phyloP scores from a whole-genome alignment of 129 eudicot species.

The Chrysanthemum makinoi region DNA sequence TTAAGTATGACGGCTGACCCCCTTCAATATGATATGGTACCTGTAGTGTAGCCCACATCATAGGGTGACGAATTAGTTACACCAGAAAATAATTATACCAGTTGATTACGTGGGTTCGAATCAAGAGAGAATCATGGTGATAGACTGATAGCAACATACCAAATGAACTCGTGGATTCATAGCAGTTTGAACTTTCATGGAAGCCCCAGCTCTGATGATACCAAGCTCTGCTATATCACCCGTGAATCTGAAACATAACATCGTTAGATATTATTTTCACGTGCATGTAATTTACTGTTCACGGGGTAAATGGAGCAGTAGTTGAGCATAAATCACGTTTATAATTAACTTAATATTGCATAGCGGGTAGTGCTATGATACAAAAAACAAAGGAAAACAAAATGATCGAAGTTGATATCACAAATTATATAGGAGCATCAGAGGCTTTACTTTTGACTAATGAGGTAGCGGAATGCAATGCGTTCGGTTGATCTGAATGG shows the following conservation, averaged over 20 bases:
- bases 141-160: slow-evolving; percentile 47
- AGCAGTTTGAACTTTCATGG: slow-evolving; percentile 71
- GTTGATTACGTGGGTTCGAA: neutral
- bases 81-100: slow-evolving; percentile 13
- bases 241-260: slow-evolving; percentile 58
- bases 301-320: neutral
- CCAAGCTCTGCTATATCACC: slow-evolving; percentile 90
- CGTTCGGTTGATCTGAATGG: slow-evolving; percentile 92
- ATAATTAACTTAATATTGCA: slow-evolving; percentile 17
- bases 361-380: neutral
- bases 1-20: slow-evolving; percentile 84
- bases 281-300: slow-evolving; percentile 3
- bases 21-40: slow-evolving; percentile 95
- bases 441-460: slow-evolving; percentile 83
- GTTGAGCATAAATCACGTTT: neutral
- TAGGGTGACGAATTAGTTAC: slow-evolving; percentile 5
- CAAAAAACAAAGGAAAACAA: slow-evolving; percentile 1
- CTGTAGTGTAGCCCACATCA: slow-evolving; percentile 37
- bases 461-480: slow-evolving; percentile 94
- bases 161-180: slow-evolving; percentile 72
- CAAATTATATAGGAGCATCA: slow-evolving; percentile 4
- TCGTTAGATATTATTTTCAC: slow-evolving; percentile 2
- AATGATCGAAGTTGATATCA: neutral
- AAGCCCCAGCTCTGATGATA: slow-evolving; percentile 73
- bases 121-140: slow-evolving; percentile 10